These are phyloP conservation scores for Penicillium egyptiacum DNA, from an alignment of 495 filamentous ascomycete genomes.

Conservation along the genomic window DNA sequence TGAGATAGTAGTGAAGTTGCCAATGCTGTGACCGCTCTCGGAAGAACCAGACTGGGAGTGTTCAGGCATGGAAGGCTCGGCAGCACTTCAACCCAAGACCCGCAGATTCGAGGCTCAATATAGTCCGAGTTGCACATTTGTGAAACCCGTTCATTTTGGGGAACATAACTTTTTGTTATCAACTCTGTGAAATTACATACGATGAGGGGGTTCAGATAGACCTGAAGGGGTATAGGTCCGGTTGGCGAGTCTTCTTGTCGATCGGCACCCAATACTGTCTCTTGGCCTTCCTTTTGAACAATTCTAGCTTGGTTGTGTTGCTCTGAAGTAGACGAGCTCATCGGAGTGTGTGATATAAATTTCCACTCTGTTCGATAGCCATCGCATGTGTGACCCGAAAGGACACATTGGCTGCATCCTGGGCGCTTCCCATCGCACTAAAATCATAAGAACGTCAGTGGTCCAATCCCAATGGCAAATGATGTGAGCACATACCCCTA, in stretches of 20 bases:
- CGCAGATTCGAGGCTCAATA: slow-evolving; percentile 20
- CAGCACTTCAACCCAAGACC: slow-evolving; percentile 23
- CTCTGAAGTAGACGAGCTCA: background rate
- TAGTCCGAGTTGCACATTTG: background rate
- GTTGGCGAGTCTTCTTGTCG: background rate
- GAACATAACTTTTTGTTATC: slow-evolving; percentile 17
- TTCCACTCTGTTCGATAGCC: slow-evolving; percentile 25
- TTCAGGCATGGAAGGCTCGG: background rate
- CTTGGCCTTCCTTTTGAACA: too few relatives aligned
- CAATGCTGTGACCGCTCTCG: slow-evolving; percentile 28
- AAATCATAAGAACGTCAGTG: background rate
- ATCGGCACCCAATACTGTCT: background rate
- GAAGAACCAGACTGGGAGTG: background rate
- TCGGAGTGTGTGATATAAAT: slow-evolving; percentile 14
- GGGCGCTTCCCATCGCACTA: slow-evolving; percentile 31
- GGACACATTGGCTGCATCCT: slow-evolving; percentile 24
- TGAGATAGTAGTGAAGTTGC: slow-evolving; percentile 8
- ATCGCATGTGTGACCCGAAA: slow-evolving; percentile 19
- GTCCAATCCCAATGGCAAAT: background rate
- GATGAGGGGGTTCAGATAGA: too few relatives aligned
- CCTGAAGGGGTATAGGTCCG: too few relatives aligned
- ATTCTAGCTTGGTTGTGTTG: too few relatives aligned
- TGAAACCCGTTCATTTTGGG: background rate
- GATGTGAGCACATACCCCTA: slow-evolving; percentile 18
- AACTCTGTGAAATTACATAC: too few relatives aligned